Base-by-base conservation (phyloP, 345 rosid species). In the Rhizophora mangle region DNA sequence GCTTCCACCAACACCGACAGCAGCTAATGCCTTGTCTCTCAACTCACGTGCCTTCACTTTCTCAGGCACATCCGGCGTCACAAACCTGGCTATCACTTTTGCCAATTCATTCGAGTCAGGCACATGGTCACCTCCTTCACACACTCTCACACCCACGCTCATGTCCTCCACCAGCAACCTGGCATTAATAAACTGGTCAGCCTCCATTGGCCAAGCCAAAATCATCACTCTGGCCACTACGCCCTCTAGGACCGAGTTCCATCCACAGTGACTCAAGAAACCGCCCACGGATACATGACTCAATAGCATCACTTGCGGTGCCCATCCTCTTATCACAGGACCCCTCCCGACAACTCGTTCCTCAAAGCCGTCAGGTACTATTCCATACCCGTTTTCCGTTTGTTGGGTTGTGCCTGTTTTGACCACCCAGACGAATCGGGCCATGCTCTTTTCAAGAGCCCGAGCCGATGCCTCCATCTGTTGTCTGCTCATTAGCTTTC, bases 211-310 rank as follows among this genome's bases (percentile, higher is more conserved):
- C 92, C 92, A 87, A 5, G 74, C 86, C 77, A 89, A 22, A 15
- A 87, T 57, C 71, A 79, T 32, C 22, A 72, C 82, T 6, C 93
- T 87, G 2, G 80, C 78, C 72, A 68, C 83, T 32, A 87, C 30
- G n/a, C 79, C 90, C 76, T 91, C 96, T 18, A 81, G 77, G 67
- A 82, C 74, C 36, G 94, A 90, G 84, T 90, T 88, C 96, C 96
- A 90, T 10, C 96, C 89, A 47, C 91, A 86, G 15, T 88, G 96
- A 71, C 85, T 88, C 79, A 91, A 65, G 55, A 88, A 91, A 65
- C 82, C 82, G 15, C 88, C 87, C 6, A 87, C 87, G 0, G 87
- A 88, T 6, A 59, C 57, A 81, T 91, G 97, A 34, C 63, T 57
- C 78, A 91, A 76, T 22, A 87, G 53, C 29, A 7, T 68, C 55